Evolutionary conservation across 1,284 basidiomycete species (phyloP).

Genomic region (Volvariella volvacea): DNA sequence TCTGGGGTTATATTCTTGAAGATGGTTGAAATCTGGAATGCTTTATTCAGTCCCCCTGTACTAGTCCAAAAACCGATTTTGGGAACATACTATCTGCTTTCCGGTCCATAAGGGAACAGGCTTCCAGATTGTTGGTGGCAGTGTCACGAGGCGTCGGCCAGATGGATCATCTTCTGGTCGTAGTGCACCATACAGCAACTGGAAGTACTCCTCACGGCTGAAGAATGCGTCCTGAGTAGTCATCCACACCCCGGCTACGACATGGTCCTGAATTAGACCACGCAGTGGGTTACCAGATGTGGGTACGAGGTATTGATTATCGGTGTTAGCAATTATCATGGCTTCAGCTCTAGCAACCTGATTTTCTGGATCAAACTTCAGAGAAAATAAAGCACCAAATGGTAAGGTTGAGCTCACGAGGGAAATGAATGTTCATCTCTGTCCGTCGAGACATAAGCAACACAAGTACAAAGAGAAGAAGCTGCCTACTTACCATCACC

Average conservation of each 20-base stretch:
- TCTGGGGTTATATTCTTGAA: slow-evolving; percentile 87
- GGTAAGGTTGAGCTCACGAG: slow-evolving; percentile 57
- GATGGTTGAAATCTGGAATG: slow-evolving; percentile 79
- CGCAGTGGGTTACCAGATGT: slow-evolving; percentile 97
- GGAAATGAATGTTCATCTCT: slow-evolving; percentile 99
- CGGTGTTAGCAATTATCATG: slow-evolving; percentile 93
- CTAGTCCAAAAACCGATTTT: no score
- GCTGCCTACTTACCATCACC: slow-evolving; percentile 70
- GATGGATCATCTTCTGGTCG: slow-evolving; percentile 75
- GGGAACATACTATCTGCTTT: slow-evolving; percentile 82
- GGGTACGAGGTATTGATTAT: slow-evolving; percentile 98
- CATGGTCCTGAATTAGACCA: slow-evolving; percentile 98
- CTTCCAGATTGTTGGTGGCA: slow-evolving; percentile 91
- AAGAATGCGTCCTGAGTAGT: slow-evolving; percentile 95
- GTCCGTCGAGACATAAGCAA: slow-evolving; percentile 10
- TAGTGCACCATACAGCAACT: slow-evolving; percentile 93
- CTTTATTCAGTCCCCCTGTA: no score
- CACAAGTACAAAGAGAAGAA: slow-evolving; percentile 3
- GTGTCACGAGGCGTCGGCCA: slow-evolving; percentile 67
- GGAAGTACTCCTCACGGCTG: slow-evolving; percentile 93
- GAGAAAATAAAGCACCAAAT: not conserved
- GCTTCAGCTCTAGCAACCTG: slow-evolving; percentile 92
- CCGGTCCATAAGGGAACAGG: slow-evolving; percentile 94
- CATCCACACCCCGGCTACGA: slow-evolving; percentile 99
- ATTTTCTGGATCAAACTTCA: slow-evolving; percentile 51